Evolutionary conservation across 352 stramenopile species (phyloP).

Genomic region (Phytopythium chamaehyphon): DNA sequence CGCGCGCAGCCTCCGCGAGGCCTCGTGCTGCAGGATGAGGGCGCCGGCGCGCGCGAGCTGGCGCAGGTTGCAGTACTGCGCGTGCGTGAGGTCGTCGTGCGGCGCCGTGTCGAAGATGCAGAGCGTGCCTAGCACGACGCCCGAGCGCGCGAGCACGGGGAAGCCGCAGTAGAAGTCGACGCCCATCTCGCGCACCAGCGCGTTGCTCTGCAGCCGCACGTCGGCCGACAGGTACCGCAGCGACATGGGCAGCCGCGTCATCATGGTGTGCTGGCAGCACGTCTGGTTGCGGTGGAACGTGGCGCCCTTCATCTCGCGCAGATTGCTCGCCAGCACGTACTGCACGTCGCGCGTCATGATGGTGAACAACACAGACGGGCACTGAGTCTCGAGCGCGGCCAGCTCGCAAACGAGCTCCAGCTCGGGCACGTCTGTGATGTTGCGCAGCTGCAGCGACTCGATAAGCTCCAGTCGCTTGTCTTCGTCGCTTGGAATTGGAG

Average conservation of each 20-base stretch:
- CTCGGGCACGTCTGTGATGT: slow-evolving; percentile 2
- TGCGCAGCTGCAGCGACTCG: slow-evolving; percentile 23
- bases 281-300: slow-evolving; percentile 23
- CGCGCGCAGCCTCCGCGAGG: slow-evolving; percentile 6
- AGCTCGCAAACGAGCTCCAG: slow-evolving; percentile 8
- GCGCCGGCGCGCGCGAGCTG: slow-evolving; percentile 17
- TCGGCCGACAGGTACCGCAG: slow-evolving; percentile 26
- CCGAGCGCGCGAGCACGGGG: slow-evolving; percentile 18
- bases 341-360: neutral
- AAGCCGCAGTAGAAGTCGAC: slow-evolving; percentile 54
- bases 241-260: slow-evolving; percentile 24
- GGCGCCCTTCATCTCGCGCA: neutral
- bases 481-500: slow-evolving; percentile 22
- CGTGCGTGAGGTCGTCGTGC: slow-evolving; percentile 18
- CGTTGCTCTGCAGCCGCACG: slow-evolving; percentile 29
- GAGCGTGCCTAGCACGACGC: slow-evolving; percentile 19
- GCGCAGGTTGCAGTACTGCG: slow-evolving; percentile 25
- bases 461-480: slow-evolving; percentile 9
- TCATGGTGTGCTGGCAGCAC: slow-evolving; percentile 34
- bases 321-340: slow-evolving; percentile 1
- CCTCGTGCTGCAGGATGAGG: slow-evolving; percentile 15
- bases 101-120: slow-evolving; percentile 19
- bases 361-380: neutral
- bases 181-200: slow-evolving; percentile 3
- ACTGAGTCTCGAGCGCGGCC: neutral